A percentile compares a stretch with the other conserved stretches of the same genome.
These are phyloP conservation scores for Xylariomycetidae sp. DNA, from an alignment of 2,329 filamentous ascomycete genomes.

Conservation along the genomic window DNA sequence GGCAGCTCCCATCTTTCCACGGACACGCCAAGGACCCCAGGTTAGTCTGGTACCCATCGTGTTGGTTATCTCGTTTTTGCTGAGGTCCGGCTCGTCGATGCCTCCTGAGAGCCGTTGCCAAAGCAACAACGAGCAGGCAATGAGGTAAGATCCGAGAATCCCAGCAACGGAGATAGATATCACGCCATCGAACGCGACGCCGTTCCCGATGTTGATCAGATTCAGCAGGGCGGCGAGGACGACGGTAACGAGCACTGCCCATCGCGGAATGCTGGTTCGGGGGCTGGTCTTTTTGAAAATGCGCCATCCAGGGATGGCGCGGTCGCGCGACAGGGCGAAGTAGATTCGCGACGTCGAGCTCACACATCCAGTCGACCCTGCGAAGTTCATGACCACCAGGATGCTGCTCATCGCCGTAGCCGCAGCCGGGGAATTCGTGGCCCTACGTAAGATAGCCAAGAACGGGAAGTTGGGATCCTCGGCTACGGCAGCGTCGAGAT, in stretches of 20 bases:
- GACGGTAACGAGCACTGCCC: neutral
- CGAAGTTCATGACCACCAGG: constrained; percentile 39
- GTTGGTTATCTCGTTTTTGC: constrained; percentile 1
- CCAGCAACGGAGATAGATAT: constrained; percentile 5
- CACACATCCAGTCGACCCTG: constrained; percentile 43
- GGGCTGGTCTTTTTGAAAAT: constrained; percentile 6
- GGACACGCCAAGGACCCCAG: constrained; percentile 9
- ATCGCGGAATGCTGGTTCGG: neutral
- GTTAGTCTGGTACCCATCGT: constrained; percentile 4
- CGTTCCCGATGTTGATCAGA: constrained; percentile 9
- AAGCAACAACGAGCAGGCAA: neutral
- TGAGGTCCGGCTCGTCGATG: constrained; percentile 1
- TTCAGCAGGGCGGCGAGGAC: constrained; percentile 2
- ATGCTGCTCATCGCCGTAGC: constrained; percentile 37
- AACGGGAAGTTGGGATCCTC: constrained; percentile 46
- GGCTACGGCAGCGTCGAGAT: constrained; percentile 36
- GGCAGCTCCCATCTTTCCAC: constrained; percentile 4
- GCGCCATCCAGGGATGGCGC: constrained; percentile 8
- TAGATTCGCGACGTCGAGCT: constrained; percentile 50
- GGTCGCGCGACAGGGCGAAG: constrained; percentile 39
- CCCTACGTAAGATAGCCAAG: constrained; percentile 19
- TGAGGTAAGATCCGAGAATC: neutral
- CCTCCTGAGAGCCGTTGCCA: constrained; percentile 1
- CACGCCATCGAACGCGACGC: constrained; percentile 8
- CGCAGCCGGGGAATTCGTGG: neutral